Evolutionary conservation across 345 rosid species (phyloP).

Genomic region (Dipteronia dyeriana): DNA sequence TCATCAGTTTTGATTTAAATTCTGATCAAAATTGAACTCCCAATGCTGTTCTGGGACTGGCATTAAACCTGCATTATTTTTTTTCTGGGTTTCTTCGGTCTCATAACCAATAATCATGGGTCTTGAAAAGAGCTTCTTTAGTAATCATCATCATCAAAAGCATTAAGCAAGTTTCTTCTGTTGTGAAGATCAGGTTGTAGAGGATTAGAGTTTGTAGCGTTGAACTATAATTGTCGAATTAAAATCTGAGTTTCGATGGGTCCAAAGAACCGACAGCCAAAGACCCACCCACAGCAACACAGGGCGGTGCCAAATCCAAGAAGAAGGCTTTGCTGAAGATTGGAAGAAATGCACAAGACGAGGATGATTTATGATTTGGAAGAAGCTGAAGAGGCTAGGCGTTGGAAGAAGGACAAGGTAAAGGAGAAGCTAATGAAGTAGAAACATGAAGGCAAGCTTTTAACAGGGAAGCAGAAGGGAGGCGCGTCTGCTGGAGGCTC

Average conservation of each 20-base stretch:
- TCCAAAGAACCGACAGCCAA: constrained; percentile 61
- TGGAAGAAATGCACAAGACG: constrained; percentile 90
- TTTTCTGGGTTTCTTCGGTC: not conserved
- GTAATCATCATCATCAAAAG: not conserved
- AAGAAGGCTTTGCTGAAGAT: constrained; percentile 63
- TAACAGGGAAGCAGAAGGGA: constrained; percentile 90
- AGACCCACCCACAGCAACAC: constrained; percentile 35
- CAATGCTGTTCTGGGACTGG: not conserved
- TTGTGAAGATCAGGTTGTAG: not conserved
- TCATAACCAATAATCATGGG: not conserved
- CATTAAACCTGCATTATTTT: not conserved
- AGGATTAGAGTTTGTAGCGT: not conserved
- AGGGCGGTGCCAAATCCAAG: constrained; percentile 65
- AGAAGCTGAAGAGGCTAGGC: constrained; percentile 96
- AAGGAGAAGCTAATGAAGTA: constrained; percentile 83
- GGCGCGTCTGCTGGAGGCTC: constrained; percentile 85
- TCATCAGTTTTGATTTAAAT: too few relatives aligned
- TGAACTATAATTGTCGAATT: constrained; percentile 13
- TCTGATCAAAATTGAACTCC: not conserved
- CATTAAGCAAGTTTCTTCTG: not conserved
- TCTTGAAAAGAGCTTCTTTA: not conserved
- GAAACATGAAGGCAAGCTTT: constrained; percentile 86
- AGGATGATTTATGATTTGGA: too few relatives aligned
- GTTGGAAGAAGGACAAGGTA: constrained; percentile 80
- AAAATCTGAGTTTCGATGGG: constrained; percentile 45